Evolutionary conservation across 768 basidiomycete genomes (phyloP), one percentile per base, ranked within the genome.

Genomic region (Hemileccinum impolitum): DNA sequence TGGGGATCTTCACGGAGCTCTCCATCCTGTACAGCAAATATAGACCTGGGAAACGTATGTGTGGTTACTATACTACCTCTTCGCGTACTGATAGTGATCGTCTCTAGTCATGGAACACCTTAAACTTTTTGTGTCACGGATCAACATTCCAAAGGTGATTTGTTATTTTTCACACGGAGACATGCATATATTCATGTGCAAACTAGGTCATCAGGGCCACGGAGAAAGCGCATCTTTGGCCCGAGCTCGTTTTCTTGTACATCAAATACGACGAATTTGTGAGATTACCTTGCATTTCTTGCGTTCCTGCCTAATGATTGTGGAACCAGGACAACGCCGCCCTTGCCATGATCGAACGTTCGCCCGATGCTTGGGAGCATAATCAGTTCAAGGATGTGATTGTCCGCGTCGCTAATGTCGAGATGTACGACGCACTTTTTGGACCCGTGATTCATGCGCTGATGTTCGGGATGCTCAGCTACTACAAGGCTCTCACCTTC

Each of bases 321-420:
- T 11, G 23, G 25, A 37, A 57, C 48, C 35, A 92, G 83, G 96
- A 98, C 67, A 98, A 99, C 62, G 95, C 96, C 28, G 91, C 95
- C 32, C 76, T 98, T 57, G 92, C 94, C 4, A 99, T 98, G 94
- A 97, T 98, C 67, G 96, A 99, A 68, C 87, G 94, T 17, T 90
- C 96, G 2, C 81, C 91, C n/a, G 93, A 96, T 69, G 93, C 94
- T 42, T 99, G 94, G 94, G 96, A 99, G 49, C 96, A 99, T 73
- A 94, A 92, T 62, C 95, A 97, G 68, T 99, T 99, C 85, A 98
- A 98, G 78, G 96, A 98, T 59, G 86, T 96, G 49, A 80, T 96
- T 47, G 90, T 97, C 63, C 90, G 94, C 51, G 94, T 89, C 18
- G 95, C 96, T 41, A 99, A 99, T 62, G 82, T 98, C 53, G 96